phyloP scores from a whole-genome alignment of 2,329 filamentous ascomycete species.

The Penicillium griseofulvum region DNA sequence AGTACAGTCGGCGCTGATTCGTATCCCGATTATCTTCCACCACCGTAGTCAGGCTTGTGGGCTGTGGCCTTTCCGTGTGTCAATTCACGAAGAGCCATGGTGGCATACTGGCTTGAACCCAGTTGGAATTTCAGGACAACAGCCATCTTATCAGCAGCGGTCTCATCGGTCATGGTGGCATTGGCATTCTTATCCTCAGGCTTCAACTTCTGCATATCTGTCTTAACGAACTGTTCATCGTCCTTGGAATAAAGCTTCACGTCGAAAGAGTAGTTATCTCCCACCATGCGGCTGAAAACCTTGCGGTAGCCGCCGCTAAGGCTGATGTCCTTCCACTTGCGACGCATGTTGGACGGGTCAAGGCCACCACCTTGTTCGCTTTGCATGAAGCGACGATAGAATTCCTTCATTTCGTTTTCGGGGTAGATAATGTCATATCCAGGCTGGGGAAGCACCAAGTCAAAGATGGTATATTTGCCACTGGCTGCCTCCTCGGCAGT shows the following conservation, averaged over 20 bases:
- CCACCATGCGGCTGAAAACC: slow-evolving; percentile 72
- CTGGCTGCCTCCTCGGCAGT: slow-evolving; percentile 73
- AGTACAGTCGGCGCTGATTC: not conserved
- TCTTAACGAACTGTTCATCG: slow-evolving; percentile 82
- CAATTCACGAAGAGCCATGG: slow-evolving; percentile 75
- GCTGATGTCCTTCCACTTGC: slow-evolving; percentile 81
- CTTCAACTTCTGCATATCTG: slow-evolving; percentile 72
- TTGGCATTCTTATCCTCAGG: slow-evolving; percentile 37
- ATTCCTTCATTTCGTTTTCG: slow-evolving; percentile 74
- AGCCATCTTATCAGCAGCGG: slow-evolving; percentile 55
- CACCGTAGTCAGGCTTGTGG: slow-evolving; percentile 63
- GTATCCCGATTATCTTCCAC: slow-evolving; percentile 32
- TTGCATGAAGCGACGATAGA: slow-evolving; percentile 83
- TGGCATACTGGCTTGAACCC: slow-evolving; percentile 78
- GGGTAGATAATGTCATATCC: slow-evolving; percentile 90
- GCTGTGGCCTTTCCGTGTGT: slow-evolving; percentile 66
- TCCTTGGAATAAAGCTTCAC: slow-evolving; percentile 64
- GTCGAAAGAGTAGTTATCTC: slow-evolving; percentile 61
- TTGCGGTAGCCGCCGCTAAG: slow-evolving; percentile 87
- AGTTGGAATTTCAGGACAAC: slow-evolving; percentile 72
- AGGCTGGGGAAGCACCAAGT: slow-evolving; percentile 87
- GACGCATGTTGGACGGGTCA: slow-evolving; percentile 82
- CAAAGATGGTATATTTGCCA: slow-evolving; percentile 76
- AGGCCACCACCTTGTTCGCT: slow-evolving; percentile 72
- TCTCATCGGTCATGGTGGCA: slow-evolving; percentile 5